Percentiles rank a stretch among this genome's conserved stretches.
Evolutionary conservation across 177 flowering plant species (phyloP).

Genomic region (Vitis hybrid): DNA sequence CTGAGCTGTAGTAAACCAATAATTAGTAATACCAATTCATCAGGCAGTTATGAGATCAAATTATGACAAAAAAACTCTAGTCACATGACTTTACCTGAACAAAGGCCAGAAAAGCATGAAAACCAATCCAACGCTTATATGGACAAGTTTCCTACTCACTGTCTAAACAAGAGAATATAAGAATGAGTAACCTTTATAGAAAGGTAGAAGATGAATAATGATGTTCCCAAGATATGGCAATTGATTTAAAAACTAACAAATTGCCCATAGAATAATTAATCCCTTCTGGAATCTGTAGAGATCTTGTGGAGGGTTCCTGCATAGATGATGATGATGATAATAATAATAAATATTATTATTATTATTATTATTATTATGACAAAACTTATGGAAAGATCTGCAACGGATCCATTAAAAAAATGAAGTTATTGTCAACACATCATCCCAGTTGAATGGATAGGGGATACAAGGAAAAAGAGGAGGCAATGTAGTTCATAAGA

Average conservation of each 20-base stretch:
- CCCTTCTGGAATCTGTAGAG: no score
- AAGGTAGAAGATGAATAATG: background rate
- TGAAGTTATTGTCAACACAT: no score
- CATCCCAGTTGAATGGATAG: no score
- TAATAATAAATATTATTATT: no score
- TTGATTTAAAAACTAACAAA: background rate
- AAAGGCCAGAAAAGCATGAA: slow-evolving; percentile 97
- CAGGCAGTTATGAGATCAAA: slow-evolving; percentile 1
- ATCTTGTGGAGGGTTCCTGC: no score
- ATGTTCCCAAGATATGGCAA: background rate
- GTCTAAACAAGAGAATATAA: slow-evolving; percentile 40
- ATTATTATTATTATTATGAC: no score
- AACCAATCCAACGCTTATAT: slow-evolving; percentile 76
- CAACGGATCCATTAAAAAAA: no score
- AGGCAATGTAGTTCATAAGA: no score
- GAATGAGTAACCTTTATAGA: background rate
- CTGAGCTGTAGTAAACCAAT: slow-evolving; percentile 46
- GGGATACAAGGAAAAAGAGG: no score
- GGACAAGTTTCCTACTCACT: slow-evolving; percentile 80
- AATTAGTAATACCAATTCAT: slow-evolving; percentile 8
- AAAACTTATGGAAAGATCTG: no score
- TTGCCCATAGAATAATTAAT: no score
- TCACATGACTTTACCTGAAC: slow-evolving; percentile 61
- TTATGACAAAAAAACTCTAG: background rate
- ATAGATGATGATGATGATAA: no score